Base-by-base conservation (phyloP, 1,139 yeast species). In the Geotrichum citri-aurantii region DNA sequence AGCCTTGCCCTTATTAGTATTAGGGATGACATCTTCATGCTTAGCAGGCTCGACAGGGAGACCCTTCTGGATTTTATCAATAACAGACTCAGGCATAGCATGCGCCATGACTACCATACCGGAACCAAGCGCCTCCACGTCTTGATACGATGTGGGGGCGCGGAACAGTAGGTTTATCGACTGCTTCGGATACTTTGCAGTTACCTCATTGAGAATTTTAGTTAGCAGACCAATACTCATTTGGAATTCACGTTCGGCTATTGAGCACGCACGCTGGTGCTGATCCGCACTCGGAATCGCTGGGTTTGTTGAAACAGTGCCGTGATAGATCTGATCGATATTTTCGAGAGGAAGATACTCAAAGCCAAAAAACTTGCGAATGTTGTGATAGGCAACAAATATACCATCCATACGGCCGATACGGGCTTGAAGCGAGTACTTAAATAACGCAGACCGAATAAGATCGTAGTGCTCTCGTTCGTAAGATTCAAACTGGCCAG, bases 361-460 rank as follows among this genome's bases (percentile, higher is more conserved):
- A 73, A 91, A 93, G 2, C 98, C 99, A 72, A 93, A 88, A 68
- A 92, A 82, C 51, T 84, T 77, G 49, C 82, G 79, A 58, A 91
- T 80, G 69, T 91, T 93, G 73, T 93, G 99, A 70, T 86, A 93
- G 0, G 97, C 97, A 26, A 93, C 78, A 65, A 88, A 91, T 4
- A 93, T 90, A 6, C 99, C 99, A 71, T 92, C 97, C 99, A 93
- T 93, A 66, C 88, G 85, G 1, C 99, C 99, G 53, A 93, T 88
- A 62, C 97, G 79, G 0, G 97, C 98, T 71, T 93, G 99, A 64
- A 92, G 78, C 12, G 89, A 81, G 69, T 92, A 93, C 71, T 93
- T 93, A 65, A 93, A 75, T 73, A 93, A 73, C 0, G 95, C 86
- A 1, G 93, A 82, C 60, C 88, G 76, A 14, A 87, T 81, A 65